Conservation (phyloP, 345 rosid species). For the Boechera divaricarpa region DNA sequence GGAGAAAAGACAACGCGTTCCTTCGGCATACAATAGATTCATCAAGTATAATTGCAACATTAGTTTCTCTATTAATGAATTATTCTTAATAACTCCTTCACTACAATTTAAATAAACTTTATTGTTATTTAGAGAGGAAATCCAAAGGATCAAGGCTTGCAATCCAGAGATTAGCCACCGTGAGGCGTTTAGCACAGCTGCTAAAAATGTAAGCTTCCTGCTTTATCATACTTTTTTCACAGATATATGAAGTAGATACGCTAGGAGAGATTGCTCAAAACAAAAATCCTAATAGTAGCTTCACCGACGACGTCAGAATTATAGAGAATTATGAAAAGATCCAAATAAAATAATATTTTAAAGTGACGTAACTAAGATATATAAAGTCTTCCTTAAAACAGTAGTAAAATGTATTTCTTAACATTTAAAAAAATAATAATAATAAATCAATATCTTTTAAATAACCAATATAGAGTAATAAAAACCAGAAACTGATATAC, state of each 20-base stretch:
- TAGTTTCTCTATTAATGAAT: not conserved
- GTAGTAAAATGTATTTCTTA: not conserved
- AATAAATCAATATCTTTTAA: not conserved
- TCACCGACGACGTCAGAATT: conserved; percentile 25
- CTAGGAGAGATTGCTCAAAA: not conserved
- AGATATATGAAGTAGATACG: not conserved
- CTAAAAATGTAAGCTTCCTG: conserved; percentile 78
- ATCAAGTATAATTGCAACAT: conserved; percentile 62
- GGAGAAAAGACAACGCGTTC: conserved; percentile 97
- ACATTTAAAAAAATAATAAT: not conserved
- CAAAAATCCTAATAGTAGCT: not conserved
- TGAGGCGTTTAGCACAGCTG: conserved; percentile 98
- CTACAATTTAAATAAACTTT: not conserved
- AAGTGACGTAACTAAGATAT: not conserved
- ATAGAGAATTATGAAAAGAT: not conserved
- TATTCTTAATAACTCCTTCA: not conserved
- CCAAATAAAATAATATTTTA: not conserved
- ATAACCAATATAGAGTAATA: not conserved
- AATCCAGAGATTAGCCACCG: conserved; percentile 97
- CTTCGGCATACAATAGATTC: conserved; percentile 96
- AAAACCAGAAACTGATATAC: not conserved
- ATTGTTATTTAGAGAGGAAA: conserved; percentile 74
- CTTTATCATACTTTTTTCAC: conserved; percentile 4
- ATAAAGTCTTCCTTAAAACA: conserved; percentile 3
- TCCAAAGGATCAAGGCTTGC: conserved; percentile 92